Evolutionary conservation across 164 flowering plant species (phyloP).

Genomic region (Stephania japonica): DNA sequence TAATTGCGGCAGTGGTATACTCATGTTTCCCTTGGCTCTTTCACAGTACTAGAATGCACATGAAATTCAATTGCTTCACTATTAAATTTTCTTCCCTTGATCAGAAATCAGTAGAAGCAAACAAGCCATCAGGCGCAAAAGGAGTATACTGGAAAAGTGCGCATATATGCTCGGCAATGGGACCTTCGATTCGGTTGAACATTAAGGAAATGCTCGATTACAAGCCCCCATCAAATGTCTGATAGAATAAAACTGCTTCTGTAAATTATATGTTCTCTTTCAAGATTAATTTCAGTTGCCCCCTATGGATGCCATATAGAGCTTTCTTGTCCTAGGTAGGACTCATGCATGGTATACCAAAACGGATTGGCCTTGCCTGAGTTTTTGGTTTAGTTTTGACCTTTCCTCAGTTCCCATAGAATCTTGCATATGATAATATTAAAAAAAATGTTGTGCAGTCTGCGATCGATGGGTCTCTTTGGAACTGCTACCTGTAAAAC

Average conservation of each 20-base stretch:
- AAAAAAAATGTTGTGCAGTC: neutral
- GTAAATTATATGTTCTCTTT: neutral
- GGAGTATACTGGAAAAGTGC: slow-evolving; percentile 97
- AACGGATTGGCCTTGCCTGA: no score
- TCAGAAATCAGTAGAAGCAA: slow-evolving; percentile 86
- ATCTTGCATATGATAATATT: neutral
- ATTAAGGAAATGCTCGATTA: slow-evolving; percentile 81
- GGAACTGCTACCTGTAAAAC: neutral
- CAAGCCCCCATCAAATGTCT: slow-evolving; percentile 35
- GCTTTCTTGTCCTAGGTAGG: neutral
- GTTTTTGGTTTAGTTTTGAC: slow-evolving; percentile 9
- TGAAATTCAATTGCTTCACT: neutral
- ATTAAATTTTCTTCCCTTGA: neutral
- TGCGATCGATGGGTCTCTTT: neutral
- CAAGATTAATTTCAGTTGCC: neutral
- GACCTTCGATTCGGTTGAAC: slow-evolving; percentile 79
- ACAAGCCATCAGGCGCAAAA: slow-evolving; percentile 90
- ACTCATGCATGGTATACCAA: no score
- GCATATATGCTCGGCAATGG: slow-evolving; percentile 90
- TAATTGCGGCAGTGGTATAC: slow-evolving; percentile 72
- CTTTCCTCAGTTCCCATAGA: neutral
- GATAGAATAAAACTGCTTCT: neutral
- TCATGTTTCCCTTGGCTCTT: slow-evolving; percentile 1
- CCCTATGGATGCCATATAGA: neutral
- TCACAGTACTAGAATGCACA: neutral